Evolutionary conservation across 192 early-diverging fungal species (phyloP).

Genomic region (Backusella parvicylindrica): DNA sequence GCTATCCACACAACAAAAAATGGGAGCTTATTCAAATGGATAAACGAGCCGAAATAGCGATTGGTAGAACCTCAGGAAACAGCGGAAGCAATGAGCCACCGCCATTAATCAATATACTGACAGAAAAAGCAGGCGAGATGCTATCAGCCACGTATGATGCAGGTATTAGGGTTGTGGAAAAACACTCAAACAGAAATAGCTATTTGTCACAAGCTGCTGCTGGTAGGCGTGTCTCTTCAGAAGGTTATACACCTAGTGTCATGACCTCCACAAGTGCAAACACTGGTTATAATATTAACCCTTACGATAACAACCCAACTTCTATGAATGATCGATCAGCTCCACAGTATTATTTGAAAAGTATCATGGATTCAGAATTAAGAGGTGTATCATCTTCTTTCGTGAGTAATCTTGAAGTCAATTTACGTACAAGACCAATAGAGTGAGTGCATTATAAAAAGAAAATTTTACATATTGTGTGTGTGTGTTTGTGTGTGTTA

Average conservation of each 20-base stretch:
- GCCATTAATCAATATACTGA: conserved; percentile 24
- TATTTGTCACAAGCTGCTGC: neutral
- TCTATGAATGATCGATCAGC: conserved; percentile 20
- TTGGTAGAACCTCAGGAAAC: conserved; percentile 26
- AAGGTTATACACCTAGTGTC: neutral
- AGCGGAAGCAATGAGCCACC: neutral
- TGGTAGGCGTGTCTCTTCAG: neutral
- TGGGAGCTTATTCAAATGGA: conserved; percentile 9
- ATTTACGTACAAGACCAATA: conserved; percentile 48
- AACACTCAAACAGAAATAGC: conserved; percentile 1
- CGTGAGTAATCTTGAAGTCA: conserved; percentile 46
- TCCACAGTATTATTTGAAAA: conserved; percentile 52
- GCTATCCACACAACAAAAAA: neutral
- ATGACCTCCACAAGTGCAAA: neutral
- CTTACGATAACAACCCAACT: neutral
- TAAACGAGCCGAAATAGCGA: neutral
- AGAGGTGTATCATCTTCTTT: conserved; percentile 46
- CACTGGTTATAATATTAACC: neutral
- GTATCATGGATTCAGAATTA: conserved; percentile 47
- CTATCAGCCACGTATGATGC: conserved; percentile 15
- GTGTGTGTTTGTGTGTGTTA: neutral
- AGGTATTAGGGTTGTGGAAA: conserved; percentile 10
- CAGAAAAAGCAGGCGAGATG: conserved; percentile 30
- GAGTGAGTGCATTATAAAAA: conserved; percentile 30
- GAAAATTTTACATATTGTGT: too few relatives aligned